phyloP scores from a whole-genome alignment of 2,329 filamentous ascomycete genomes.

The Ascochyta lentis region DNA sequence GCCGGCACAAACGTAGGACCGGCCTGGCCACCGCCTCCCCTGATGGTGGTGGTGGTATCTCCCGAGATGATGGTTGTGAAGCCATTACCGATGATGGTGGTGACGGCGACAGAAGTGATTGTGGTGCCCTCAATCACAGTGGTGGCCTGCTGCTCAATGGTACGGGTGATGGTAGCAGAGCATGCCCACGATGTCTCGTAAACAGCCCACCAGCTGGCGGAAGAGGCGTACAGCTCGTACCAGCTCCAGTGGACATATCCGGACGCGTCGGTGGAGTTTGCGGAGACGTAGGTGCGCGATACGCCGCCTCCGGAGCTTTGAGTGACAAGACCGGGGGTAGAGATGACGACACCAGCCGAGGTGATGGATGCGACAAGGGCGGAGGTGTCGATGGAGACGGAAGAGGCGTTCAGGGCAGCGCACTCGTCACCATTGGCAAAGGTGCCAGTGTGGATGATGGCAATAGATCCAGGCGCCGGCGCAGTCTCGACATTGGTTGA shows the following conservation, averaged over 20 bases:
- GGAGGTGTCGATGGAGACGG: constrained; percentile 25
- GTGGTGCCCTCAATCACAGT: constrained; percentile 19
- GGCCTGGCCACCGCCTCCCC: constrained; percentile 18
- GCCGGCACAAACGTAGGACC: constrained; percentile 36
- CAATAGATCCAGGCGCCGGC: constrained; percentile 25
- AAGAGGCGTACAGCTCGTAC: constrained; percentile 34
- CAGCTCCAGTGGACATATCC: constrained; percentile 35
- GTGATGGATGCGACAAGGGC: constrained; percentile 33
- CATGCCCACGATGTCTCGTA: constrained; percentile 38
- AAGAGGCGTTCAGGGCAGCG: constrained; percentile 11
- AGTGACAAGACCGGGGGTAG: constrained; percentile 32
- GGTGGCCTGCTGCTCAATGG: constrained; percentile 27
- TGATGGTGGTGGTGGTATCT: constrained; percentile 24
- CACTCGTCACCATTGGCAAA: constrained; percentile 34
- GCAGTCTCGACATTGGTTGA: constrained; percentile 11
- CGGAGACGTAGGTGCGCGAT: constrained; percentile 29
- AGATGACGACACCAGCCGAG: constrained; percentile 23
- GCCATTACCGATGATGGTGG: constrained; percentile 33
- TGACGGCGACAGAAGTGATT: constrained; percentile 19
- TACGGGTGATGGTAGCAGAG: constrained; percentile 28
- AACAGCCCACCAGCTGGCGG: constrained; percentile 35
- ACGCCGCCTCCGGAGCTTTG: constrained; percentile 30
- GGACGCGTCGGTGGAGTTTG: constrained; percentile 27
- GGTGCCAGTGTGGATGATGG: constrained; percentile 29
- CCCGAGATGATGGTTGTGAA: constrained; percentile 34